These are phyloP conservation scores for Zea mays DNA, from an alignment of 176 grass and related monocot species.

Conservation along the genomic window DNA sequence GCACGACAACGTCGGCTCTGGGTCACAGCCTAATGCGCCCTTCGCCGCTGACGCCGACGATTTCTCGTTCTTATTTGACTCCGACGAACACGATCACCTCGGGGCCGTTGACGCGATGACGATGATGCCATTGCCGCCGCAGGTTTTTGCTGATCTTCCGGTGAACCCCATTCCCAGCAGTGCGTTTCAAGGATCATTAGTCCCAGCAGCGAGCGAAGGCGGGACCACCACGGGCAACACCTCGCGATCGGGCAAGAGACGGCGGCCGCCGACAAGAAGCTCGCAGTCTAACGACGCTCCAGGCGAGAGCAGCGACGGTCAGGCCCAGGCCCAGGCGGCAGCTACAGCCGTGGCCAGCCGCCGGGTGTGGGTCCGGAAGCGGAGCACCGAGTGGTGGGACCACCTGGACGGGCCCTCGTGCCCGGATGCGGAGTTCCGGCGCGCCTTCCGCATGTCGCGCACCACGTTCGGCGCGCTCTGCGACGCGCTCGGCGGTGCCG, in stretches of 20 bases:
- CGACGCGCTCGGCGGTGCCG: conserved; percentile 50
- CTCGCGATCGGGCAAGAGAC: background rate
- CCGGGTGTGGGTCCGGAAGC: conserved; percentile 60
- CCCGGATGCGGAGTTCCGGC: conserved; percentile 70
- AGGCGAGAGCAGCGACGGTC: no score
- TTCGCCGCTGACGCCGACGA: background rate
- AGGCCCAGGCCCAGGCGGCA: background rate
- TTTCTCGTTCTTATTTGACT: background rate
- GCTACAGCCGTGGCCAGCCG: conserved; percentile 18
- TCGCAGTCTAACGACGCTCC: conserved; percentile 15
- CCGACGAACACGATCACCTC: background rate
- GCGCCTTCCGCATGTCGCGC: conserved; percentile 71
- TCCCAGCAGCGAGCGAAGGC: background rate
- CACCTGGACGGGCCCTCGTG: conserved; percentile 40
- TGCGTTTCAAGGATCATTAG: background rate
- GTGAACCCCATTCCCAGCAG: background rate
- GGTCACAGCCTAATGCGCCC: background rate
- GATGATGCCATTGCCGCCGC: background rate
- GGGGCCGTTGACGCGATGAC: background rate
- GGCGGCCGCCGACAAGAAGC: background rate
- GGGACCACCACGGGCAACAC: background rate
- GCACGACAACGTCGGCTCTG: conserved; percentile 18
- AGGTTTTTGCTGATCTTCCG: background rate
- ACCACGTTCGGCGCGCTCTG: conserved; percentile 65
- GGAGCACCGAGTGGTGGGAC: conserved; percentile 81